A percentile compares a stretch with the other conserved stretches of the same genome.
phyloP scores from a whole-genome alignment of 2,329 filamentous ascomycete genomes.

The Diaporthe vaccinii region DNA sequence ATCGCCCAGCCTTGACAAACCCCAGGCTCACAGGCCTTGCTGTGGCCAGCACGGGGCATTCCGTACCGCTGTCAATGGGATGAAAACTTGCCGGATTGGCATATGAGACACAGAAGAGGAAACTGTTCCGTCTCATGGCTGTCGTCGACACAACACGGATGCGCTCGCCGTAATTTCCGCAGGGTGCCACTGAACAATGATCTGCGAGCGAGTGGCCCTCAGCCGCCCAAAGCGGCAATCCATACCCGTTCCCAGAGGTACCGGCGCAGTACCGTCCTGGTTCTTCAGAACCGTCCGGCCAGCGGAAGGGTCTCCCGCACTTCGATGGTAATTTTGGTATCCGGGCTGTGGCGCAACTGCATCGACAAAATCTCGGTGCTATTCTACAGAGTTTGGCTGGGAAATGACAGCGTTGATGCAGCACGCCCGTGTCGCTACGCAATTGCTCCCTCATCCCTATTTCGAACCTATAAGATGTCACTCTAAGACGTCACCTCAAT shows the following conservation, averaged over 20 bases:
- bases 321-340: background rate
- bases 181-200: constrained; percentile 37
- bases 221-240: constrained; percentile 22
- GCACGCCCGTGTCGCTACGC: background rate
- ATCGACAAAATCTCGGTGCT: constrained; percentile 29
- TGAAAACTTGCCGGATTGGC: background rate
- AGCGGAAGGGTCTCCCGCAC: constrained; percentile 6
- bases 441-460: constrained; percentile 1
- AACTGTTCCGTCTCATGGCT: constrained; percentile 24
- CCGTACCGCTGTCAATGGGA: constrained; percentile 33
- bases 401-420: constrained; percentile 34
- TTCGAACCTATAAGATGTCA: constrained; percentile 13
- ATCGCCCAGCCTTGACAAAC: background rate
- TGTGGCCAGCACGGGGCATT: constrained; percentile 26
- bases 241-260: constrained; percentile 17
- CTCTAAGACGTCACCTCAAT: constrained; percentile 21
- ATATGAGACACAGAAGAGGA: constrained; percentile 34
- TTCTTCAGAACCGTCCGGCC: background rate
- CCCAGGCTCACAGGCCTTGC: constrained; percentile 29
- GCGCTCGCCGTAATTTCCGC: constrained; percentile 37
- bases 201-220: constrained; percentile 26
- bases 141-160: constrained; percentile 24
- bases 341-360: background rate
- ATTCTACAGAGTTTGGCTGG: constrained; percentile 23
- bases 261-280: constrained; percentile 5